Evolutionary conservation across 306 rosid species (phyloP), one percentile per base, ranked within the genome.

Genomic region (Cucumis hystrix): DNA sequence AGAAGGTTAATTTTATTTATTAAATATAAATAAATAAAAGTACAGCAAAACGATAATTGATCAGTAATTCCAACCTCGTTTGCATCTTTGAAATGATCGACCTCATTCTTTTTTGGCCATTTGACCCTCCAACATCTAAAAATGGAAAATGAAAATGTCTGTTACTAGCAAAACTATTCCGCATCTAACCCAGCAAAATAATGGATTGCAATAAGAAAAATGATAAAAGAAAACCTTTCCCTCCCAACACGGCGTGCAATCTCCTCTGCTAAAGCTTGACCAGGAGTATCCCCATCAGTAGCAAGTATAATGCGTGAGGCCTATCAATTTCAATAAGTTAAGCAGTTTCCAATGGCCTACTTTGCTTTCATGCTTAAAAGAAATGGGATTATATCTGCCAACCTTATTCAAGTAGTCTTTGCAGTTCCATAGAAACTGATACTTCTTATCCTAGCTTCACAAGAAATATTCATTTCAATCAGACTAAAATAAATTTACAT

Each of bases 181-280:
- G 4, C 43, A 74, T 33, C 10, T 13, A 39, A 18, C 11, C 7
- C 25, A 25, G 51, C 5, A 28, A 71, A 28, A 47, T 70, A 21
- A 70, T 70, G 20, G 6, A 15, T 43, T 28, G 4, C 14, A 8
- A 13, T 16, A 11, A 57, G 58, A 54, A 33, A 55, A 56, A 74
- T 11, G 18, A 61, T 60, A 72, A 39, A 41, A 52, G 78, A 95
- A 62, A 81, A 95, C 99, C 91, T 95, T 79, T 92, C 99, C 86
- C 86, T 88, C 75, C 99, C 99, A 74, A 95, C 86, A 73, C 97
- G 97, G 45, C 99, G 97, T 75, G 99, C 99, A 84, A 95, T 93
- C 91, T 92, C 99, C 82, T 95, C 99, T 72, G 97, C 96, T 83
- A 95, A 86, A 79, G 99, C 97, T 86, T 95, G 99, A 86, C 97